phyloP scores from a whole-genome alignment of 371 early-diverging fungal genomes.

The Mucor lusitanicus region DNA sequence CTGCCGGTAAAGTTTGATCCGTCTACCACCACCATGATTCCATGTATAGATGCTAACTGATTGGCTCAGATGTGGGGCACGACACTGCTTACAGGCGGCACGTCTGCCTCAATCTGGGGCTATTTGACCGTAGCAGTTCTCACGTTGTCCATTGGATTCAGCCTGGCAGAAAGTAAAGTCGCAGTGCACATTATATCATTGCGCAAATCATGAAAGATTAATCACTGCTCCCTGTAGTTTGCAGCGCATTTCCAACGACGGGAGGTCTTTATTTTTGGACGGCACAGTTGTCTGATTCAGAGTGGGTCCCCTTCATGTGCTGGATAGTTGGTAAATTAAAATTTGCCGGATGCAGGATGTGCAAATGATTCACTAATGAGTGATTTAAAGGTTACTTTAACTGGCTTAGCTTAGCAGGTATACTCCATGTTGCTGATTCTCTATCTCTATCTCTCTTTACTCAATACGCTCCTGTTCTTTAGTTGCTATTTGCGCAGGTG shows the following conservation, averaged over 20 bases:
- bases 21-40: neutral
- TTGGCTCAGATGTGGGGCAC: slow-evolving; percentile 25
- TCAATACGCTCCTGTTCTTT: slow-evolving; percentile 11
- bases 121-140: slow-evolving; percentile 59
- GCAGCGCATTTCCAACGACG: slow-evolving; percentile 33
- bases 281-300: slow-evolving; percentile 28
- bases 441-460: too few species aligned
- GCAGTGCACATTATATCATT: neutral
- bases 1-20: slow-evolving; percentile 39
- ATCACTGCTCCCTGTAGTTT: slow-evolving; percentile 12
- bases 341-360: neutral
- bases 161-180: slow-evolving; percentile 57
- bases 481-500: slow-evolving; percentile 56
- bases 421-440: too few species aligned
- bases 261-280: slow-evolving; percentile 39
- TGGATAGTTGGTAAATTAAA: slow-evolving; percentile 23
- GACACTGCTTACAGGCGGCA: slow-evolving; percentile 59
- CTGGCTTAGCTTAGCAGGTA: slow-evolving; percentile 25
- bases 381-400: neutral
- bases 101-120: slow-evolving; percentile 65
- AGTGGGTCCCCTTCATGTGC: slow-evolving; percentile 46
- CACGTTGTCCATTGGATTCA: slow-evolving; percentile 56
- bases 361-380: slow-evolving; percentile 3
- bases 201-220: neutral
- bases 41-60: neutral